Evolutionary conservation across 208 protist species (phyloP), one percentile per base, ranked within the genome.

Genomic region (Entamoeba dispar): DNA sequence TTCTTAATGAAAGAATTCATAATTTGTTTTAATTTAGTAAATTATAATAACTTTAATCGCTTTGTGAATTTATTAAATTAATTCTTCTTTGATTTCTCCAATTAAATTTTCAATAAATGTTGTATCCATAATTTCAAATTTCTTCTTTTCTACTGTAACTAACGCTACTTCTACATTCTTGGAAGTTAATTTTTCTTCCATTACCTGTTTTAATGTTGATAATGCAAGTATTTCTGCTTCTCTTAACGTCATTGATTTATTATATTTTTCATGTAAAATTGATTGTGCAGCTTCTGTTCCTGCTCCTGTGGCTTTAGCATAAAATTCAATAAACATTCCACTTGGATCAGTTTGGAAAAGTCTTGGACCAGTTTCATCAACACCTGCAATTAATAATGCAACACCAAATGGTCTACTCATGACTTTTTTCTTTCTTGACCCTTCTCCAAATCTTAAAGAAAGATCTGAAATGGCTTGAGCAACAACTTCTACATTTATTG

Each of bases 241-340:
- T 73, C 95, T 94, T 22, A 99, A 94, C 10, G 97, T 98, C 96
- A 99, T 98, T 52, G 97, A 97, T 92, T 97, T 97, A 92, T 98
- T 96, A 95, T 99, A 99, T 49, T 97, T 95, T 92, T 99, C 99
- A 92, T 98, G 97, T 49, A 99, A 97, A 50, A 97, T 95, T 14
- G 97, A 97, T 95, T 99, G 98, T 50, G 98, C 99, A 91, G 98
- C 98, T 95, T 99, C 98, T 15, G 97, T 97, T 92, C 97, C 98
- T 50, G 77, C 91, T 7, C 94, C 94, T 5, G 93, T 90, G 4
- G 94, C 52, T 8, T 51, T 8, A 27, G 93, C 55, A 5, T 69
- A 5, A 55, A 86, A 93, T 43, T 94, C 57, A 47, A 34, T 91
- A 49, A 27, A 94, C 6, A 77, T 92, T 43, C 93, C 94, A 73